A percentile compares a stretch with the other conserved stretches of the same genome.
Conservation (phyloP, 208 protist species). For the Naegleria fowleri region DNA sequence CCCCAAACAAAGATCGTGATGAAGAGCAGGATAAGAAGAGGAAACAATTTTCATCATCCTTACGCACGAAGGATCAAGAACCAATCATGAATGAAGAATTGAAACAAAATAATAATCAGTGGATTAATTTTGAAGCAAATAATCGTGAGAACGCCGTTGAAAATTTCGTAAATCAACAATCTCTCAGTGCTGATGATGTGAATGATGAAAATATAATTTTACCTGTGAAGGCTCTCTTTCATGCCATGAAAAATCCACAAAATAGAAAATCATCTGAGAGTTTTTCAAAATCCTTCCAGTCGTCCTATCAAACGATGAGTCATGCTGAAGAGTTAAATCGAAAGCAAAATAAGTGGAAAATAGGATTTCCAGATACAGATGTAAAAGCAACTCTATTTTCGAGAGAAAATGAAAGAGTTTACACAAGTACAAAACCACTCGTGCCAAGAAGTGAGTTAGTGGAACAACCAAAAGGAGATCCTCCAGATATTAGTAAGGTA, state of each 20-base stretch:
- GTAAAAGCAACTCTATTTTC: constrained; percentile 21
- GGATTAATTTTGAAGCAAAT: too few relatives aligned
- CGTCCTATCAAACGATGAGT: neutral
- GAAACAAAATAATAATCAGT: neutral
- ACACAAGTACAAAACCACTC: neutral
- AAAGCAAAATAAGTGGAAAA: neutral
- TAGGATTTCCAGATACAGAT: constrained; percentile 13
- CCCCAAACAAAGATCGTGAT: too few relatives aligned
- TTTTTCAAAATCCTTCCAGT: neutral
- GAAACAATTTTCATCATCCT: neutral
- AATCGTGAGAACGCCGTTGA: too few relatives aligned
- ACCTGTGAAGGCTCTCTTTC: neutral
- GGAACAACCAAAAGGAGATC: constrained; percentile 29
- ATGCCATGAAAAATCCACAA: neutral
- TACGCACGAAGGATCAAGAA: neutral
- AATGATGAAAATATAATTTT: neutral
- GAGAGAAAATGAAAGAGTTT: constrained; percentile 26
- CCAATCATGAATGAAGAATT: neutral
- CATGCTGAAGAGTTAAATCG: neutral
- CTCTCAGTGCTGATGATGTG: too few relatives aligned
- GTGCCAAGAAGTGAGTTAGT: neutral
- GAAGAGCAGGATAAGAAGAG: too few relatives aligned
- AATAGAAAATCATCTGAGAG: neutral
- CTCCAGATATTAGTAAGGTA: constrained; percentile 15
- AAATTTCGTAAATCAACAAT: too few relatives aligned